These are phyloP conservation scores for Mycena alexandri DNA, from an alignment of 768 basidiomycete genomes.

Conservation along the genomic window DNA sequence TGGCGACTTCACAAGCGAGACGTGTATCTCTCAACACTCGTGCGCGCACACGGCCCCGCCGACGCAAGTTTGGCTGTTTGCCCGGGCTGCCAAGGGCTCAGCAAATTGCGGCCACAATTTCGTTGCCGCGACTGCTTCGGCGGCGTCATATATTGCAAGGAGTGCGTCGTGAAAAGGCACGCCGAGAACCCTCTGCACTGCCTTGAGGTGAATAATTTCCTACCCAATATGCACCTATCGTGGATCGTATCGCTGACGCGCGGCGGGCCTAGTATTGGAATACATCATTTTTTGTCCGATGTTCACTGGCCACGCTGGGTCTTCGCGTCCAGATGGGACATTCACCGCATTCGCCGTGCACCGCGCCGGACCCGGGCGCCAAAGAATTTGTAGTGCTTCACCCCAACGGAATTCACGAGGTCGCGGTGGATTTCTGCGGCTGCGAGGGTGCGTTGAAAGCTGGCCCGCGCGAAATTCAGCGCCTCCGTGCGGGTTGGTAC, in stretches of 20 bases:
- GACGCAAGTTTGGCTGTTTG: too few species aligned
- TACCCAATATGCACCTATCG: too few species aligned
- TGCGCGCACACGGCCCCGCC: too few species aligned
- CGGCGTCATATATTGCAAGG: neutral
- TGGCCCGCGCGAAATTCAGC: too few species aligned
- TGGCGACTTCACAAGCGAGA: too few species aligned
- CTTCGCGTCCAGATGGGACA: neutral
- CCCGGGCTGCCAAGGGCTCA: too few species aligned
- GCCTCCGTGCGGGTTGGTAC: too few species aligned
- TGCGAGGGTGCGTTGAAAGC: neutral
- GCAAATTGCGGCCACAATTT: too few species aligned
- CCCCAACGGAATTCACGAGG: neutral
- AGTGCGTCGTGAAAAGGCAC: neutral
- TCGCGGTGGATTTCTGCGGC: slow-evolving; percentile 4
- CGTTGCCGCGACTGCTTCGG: neutral
- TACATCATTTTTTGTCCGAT: neutral
- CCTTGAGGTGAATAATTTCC: neutral
- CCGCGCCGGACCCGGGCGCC: too few species aligned
- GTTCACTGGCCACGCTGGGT: neutral
- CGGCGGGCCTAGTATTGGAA: neutral
- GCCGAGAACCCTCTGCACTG: neutral
- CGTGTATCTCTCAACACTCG: too few species aligned
- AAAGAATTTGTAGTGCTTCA: neutral
- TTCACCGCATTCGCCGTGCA: too few species aligned
- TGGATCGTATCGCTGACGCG: too few species aligned